Percentiles rank a stretch among this genome's conserved stretches.
These are phyloP conservation scores for Gryganskiella cystojenkinii DNA, from an alignment of 192 early-diverging fungal species.

Conservation along the genomic window DNA sequence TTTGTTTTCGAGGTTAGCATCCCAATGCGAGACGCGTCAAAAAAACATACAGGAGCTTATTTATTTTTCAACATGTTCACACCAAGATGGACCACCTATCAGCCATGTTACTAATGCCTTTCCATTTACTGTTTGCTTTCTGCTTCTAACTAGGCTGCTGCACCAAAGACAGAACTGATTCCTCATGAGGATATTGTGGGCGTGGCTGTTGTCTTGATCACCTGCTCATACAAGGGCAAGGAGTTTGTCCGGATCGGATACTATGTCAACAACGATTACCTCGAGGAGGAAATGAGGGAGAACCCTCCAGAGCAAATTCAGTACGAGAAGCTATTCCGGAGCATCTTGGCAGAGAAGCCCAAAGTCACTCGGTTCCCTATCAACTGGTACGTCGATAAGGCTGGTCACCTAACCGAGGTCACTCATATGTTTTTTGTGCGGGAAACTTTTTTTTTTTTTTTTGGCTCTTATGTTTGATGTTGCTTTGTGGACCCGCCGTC, in stretches of 20 bases:
- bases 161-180: conserved; percentile 79
- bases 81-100: background rate
- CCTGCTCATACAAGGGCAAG: conserved; percentile 88
- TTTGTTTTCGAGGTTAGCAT: conserved; percentile 87
- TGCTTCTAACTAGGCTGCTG: conserved; percentile 69
- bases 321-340: conserved; percentile 83
- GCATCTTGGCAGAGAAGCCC: conserved; percentile 94
- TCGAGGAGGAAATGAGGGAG: conserved; percentile 81
- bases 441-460: background rate
- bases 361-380: conserved; percentile 90
- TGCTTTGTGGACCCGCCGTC: background rate
- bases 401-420: background rate
- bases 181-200: conserved; percentile 86
- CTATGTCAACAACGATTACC: conserved; percentile 97
- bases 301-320: conserved; percentile 78
- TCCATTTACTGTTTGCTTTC: conserved; percentile 4
- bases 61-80: background rate
- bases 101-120: background rate
- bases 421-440: background rate
- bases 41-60: background rate
- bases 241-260: conserved; percentile 99
- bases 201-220: conserved; percentile 91
- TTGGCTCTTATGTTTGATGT: background rate
- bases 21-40: background rate
- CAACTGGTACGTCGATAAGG: conserved; percentile 59